Evolutionary conservation across 2,329 filamentous ascomycete species (phyloP), one percentile per base, ranked within the genome.

Genomic region (Fusarium azukiicola): DNA sequence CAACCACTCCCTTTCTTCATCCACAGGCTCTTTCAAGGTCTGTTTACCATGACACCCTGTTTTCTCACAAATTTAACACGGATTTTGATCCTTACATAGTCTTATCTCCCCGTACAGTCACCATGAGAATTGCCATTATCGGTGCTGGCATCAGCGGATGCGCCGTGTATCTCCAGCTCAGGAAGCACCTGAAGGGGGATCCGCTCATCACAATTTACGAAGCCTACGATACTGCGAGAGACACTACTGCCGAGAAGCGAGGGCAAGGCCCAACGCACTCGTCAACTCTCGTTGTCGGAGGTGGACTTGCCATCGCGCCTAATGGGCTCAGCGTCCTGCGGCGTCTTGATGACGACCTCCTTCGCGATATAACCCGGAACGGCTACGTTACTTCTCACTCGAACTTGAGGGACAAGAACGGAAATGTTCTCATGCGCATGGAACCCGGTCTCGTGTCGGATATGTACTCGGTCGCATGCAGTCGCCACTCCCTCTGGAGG

Each of bases 91-190:
- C 12, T 4, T 17, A 6, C 23, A 23, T 17, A 12, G 13, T 9
- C 12, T 32, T 32, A 32, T 32, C 27, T 32, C 27, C 5, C 4
- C 12, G 1, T 40, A 23, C 13, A 61, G 3, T 19, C 47, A 79
- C 4, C 9, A 84, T 84, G 82, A 76, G 79, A 67, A 78, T 82
- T 27, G 74, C 69, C 68, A 83, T 84, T 56, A 76, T 84, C 27
- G 82, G 82, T 3, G 82, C 75, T 64, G 82, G 82, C 73, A 80
- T 84, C 50, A 71, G 82, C 7, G 82, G 82, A 46, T 83, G 80
- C 54, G 56, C 81, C 17, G 72, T 67, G 13, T 84, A 83, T n/a
- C 77, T 84, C 5, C 47, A 83, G 21, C 71, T 84, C 6, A 74
- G 69, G 42, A 83, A 83, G 36, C 80, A 81, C 61, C 71, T 83